Percentiles rank a stretch among this genome's conserved stretches.
phyloP scores from a whole-genome alignment of 2,329 filamentous ascomycete species.

The Colletotrichum simmondsii region DNA sequence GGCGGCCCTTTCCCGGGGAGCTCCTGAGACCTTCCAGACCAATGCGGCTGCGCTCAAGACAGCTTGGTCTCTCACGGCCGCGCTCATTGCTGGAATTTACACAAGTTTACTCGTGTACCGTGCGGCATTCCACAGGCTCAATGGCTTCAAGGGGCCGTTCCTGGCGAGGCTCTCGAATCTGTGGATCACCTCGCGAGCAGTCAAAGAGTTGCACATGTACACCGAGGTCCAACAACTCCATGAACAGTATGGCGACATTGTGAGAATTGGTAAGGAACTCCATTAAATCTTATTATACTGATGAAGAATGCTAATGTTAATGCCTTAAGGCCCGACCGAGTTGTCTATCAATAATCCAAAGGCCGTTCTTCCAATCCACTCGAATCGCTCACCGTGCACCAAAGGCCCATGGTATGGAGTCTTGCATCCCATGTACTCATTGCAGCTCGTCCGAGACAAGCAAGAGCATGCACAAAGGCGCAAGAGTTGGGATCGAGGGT shows the following conservation, averaged over 20 bases:
- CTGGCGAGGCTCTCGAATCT: constrained; percentile 39
- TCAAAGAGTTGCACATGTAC: constrained; percentile 38
- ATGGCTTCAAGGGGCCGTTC: constrained; percentile 42
- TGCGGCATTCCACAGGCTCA: constrained; percentile 40
- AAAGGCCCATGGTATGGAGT: constrained; percentile 49
- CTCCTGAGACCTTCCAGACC: constrained; percentile 1
- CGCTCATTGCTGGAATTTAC: constrained; percentile 31
- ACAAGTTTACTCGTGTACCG: constrained; percentile 38
- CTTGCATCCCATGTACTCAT: constrained; percentile 40
- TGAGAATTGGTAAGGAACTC: constrained; percentile 38
- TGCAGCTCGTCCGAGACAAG: constrained; percentile 45
- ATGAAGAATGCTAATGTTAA: not conserved
- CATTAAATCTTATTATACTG: not conserved
- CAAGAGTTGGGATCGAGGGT: constrained; percentile 47
- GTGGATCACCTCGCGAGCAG: constrained; percentile 35
- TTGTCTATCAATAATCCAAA: constrained; percentile 44
- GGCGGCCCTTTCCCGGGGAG: constrained; percentile 7
- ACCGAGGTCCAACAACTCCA: constrained; percentile 42
- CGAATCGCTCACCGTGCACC: constrained; percentile 40
- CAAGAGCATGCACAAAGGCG: constrained; percentile 43
- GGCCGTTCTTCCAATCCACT: constrained; percentile 42
- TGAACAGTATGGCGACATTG: constrained; percentile 43
- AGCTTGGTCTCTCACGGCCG: not conserved
- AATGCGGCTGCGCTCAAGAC: constrained; percentile 2
- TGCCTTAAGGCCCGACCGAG: constrained; percentile 42